Evolutionary conservation across 345 rosid species (phyloP), one percentile per base, ranked within the genome.

Genomic region (Citrus unshiu): DNA sequence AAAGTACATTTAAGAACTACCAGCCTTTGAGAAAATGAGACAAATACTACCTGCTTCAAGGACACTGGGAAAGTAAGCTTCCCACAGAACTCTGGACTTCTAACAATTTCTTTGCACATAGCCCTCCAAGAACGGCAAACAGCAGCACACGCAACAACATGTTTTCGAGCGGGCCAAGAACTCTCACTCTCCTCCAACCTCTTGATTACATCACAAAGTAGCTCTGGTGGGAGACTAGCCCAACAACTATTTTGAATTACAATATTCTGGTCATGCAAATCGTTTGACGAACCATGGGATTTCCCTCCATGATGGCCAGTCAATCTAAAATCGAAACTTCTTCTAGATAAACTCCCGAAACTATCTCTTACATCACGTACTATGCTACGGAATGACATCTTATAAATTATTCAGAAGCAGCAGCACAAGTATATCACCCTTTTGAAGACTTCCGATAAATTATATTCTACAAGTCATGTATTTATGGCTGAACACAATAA

Each of bases 161-260:
- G 77, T 82, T 80, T 86, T 40, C 93, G 84, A 59, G 90, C 82
- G 75, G 94, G 94, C 94, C 92, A 91, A 10, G 85, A 86, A 81
- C 84, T 85, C 81, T 91, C 94, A 65, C 89, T 91, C 81, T 87
- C 92, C 30, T 91, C 94, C 84, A 89, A 78, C 79, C 92, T 86
- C 70, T 76, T 89, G 62, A 91, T 91, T 40, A 91, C 92, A 77
- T 91, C 94, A 43, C 75, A 84, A 43, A 91, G 90, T 6, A 91
- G 78, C 82, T 89, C 94, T 0, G 91, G 89, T 16, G 92, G 94
- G 14, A 91, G 94, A 81, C 88, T 89, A 57, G 92, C 94, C 94
- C 94, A 91, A 75, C 88, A 72, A 59, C 94, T 86, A 37, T 83
- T 85, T 80, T 89, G 92, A 79, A 85, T 66, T 62, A 89, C 86